Percentiles rank a stretch among this genome's conserved stretches.
These are phyloP conservation scores for Saccharomyces hybrid DNA, from an alignment of 1,139 yeast genomes.

Conservation along the genomic window DNA sequence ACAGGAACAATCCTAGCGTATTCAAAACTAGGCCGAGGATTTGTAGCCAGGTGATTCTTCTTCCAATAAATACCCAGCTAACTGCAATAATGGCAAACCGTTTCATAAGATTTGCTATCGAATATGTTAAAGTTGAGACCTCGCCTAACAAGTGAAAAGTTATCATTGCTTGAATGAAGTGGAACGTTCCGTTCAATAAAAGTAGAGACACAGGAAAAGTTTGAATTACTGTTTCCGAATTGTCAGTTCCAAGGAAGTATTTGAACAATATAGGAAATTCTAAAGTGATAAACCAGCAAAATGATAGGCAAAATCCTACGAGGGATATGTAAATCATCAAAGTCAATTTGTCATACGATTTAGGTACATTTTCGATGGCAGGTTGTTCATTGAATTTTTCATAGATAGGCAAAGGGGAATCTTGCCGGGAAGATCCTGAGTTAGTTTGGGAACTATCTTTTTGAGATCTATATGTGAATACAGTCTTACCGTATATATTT, in stretches of 20 bases:
- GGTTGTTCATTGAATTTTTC: conserved; percentile 4
- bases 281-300: conserved; percentile 67
- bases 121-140: conserved; percentile 86
- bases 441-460: background rate
- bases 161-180: conserved; percentile 76
- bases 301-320: conserved; percentile 69
- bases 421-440: conserved; percentile 5
- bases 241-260: conserved; percentile 8
- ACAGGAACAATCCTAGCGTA: conserved; percentile 26
- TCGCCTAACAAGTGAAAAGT: conserved; percentile 87
- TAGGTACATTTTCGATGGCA: conserved; percentile 3
- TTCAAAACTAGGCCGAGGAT: conserved; percentile 24
- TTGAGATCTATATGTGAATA: conserved; percentile 49
- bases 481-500: conserved; percentile 83
- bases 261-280: conserved; percentile 42
- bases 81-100: conserved; percentile 80
- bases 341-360: conserved; percentile 70
- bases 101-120: conserved; percentile 85
- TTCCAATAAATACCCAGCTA: conserved; percentile 38
- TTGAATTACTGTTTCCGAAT: conserved; percentile 16
- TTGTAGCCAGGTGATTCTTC: conserved; percentile 19
- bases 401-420: conserved; percentile 16
- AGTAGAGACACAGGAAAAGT: conserved; percentile 34
- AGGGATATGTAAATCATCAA: conserved; percentile 76
- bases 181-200: conserved; percentile 61